Base-by-base conservation (phyloP, 148 eudicot species). In the Simmondsia chinensis region DNA sequence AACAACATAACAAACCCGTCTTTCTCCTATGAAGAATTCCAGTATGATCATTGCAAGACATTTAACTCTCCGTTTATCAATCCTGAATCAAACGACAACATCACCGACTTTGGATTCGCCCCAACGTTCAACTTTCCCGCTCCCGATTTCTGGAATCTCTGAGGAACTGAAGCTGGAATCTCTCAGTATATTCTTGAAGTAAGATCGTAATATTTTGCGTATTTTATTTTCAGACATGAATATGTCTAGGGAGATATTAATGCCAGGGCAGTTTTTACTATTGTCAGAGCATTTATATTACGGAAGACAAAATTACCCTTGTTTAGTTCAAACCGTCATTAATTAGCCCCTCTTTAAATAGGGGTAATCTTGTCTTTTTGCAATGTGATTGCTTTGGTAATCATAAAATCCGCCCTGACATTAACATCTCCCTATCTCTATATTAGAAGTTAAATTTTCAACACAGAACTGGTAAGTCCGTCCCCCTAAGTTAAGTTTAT, bases 191-290 rank as follows among this genome's bases (percentile, higher is more conserved):
- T 23, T 21, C n/a, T 5, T 37, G 31, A 45, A 54, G 40, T 22
- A 10, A 31, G 23, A 13, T n/a, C 20, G 9, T 9, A 40, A 33
- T 17, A 46, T 34, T 52, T 2, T 36, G 29, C 20, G 32, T 40
- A 38, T 43, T 65, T 59, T 52, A 65, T 39, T 46, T 58, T 57
- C 64, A 50, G 52, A 58, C 59, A 35, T 46, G 33, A 51, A 45
- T 52, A 57, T 57, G 51, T 40, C 50, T 51, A n/a, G n/a, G n/a
- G n/a, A n/a, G n/a, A n/a, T n/a, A n/a, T n/a, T n/a, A n/a, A n/a
- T n/a, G n/a, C n/a, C n/a, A n/a, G n/a, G n/a, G n/a, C n/a, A n/a
- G n/a, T n/a, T n/a, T n/a, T n/a, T n/a, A n/a, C n/a, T n/a, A n/a
- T n/a, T n/a, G n/a, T n/a, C n/a, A n/a, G n/a, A n/a, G n/a, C n/a